These are phyloP conservation scores for Linnemannia schmuckeri DNA, from an alignment of 192 early-diverging fungal species.

Conservation along the genomic window DNA sequence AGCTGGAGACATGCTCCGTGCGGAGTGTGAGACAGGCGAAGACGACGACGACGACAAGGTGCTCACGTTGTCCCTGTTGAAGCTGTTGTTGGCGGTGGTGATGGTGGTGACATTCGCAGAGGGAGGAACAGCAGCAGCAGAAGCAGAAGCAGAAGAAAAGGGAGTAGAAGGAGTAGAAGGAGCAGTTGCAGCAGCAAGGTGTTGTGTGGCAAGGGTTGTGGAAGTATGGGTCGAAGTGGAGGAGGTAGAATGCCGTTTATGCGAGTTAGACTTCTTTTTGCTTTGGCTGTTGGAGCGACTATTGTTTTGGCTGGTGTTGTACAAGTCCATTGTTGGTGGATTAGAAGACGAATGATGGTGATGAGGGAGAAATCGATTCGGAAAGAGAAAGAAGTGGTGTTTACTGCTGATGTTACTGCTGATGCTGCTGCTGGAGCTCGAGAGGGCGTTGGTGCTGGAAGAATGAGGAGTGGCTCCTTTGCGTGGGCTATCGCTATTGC, in stretches of 20 bases:
- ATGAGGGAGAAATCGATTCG: slow-evolving; percentile 26
- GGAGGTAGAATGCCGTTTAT: slow-evolving; percentile 18
- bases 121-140: neutral
- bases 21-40: slow-evolving; percentile 5
- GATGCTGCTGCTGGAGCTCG: slow-evolving; percentile 10
- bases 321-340: slow-evolving; percentile 8
- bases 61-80: neutral
- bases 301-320: slow-evolving; percentile 16
- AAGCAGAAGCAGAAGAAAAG: neutral
- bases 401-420: slow-evolving; percentile 5
- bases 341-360: neutral
- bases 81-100: neutral
- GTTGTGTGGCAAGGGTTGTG: neutral
- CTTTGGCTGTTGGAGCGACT: neutral
- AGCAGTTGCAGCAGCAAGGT: neutral
- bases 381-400: slow-evolving; percentile 34
- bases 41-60: slow-evolving; percentile 1
- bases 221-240: slow-evolving; percentile 7
- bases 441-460: slow-evolving; percentile 13
- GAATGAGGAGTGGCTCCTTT: slow-evolving; percentile 3
- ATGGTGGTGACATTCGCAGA: neutral
- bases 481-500: slow-evolving; percentile 5
- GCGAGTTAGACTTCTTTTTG: slow-evolving; percentile 13
- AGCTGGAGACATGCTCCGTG: slow-evolving; percentile 7
- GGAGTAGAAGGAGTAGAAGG: neutral